Conservation (phyloP, 148 eudicot genomes). For the Silene uniflora region DNA sequence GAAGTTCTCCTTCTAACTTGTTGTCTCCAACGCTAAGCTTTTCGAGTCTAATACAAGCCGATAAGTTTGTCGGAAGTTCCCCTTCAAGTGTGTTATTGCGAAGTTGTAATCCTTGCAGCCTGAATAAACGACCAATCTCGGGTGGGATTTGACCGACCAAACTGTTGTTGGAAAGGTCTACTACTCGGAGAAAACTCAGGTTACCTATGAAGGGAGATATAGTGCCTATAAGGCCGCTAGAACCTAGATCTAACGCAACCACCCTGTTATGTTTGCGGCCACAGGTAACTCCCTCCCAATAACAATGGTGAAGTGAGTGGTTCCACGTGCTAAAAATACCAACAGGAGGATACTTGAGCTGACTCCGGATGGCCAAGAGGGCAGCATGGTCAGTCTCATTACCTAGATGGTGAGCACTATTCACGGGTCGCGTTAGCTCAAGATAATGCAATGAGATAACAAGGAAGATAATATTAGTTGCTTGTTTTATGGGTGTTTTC, state of each 20-base stretch:
- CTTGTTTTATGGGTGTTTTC: not conserved
- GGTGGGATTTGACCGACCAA: constrained; percentile 29
- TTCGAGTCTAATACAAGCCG: too few relatives aligned
- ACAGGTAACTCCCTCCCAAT: constrained; percentile 45
- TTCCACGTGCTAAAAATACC: constrained; percentile 39
- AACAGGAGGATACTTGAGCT: constrained; percentile 16
- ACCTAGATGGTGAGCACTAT: not conserved
- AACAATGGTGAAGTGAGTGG: constrained; percentile 34
- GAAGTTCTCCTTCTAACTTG: too few relatives aligned
- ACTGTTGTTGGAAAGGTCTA: constrained; percentile 25
- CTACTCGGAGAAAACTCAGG: constrained; percentile 27
- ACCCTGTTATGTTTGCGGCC: constrained; percentile 26
- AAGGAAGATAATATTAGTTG: not conserved
- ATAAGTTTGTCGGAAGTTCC: too few relatives aligned
- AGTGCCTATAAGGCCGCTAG: constrained; percentile 21
- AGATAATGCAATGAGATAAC: not conserved
- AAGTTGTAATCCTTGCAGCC: too few relatives aligned
- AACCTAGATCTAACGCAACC: constrained; percentile 11
- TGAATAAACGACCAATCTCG: too few relatives aligned
- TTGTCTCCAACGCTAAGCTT: too few relatives aligned
- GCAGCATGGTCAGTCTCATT: constrained; percentile 33
- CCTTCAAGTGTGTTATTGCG: too few relatives aligned
- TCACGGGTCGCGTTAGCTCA: not conserved
- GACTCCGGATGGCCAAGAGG: constrained; percentile 36
- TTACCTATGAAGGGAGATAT: constrained; percentile 43